phyloP scores from a whole-genome alignment of 345 rosid genomes.

The Eucalyptus brandiana region DNA sequence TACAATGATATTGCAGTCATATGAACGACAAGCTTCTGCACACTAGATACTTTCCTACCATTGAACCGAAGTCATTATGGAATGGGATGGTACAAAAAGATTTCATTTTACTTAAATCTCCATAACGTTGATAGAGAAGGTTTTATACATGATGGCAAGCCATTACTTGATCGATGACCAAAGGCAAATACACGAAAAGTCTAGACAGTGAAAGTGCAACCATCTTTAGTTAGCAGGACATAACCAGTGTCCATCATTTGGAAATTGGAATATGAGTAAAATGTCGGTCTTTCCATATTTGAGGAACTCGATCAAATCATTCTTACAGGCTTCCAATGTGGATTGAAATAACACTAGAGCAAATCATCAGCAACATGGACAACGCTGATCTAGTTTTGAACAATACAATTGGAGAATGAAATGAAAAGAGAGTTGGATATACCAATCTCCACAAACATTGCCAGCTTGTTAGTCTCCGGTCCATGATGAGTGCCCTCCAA shows the following conservation, averaged over 20 bases:
- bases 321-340: background rate
- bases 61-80: background rate
- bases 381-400: background rate
- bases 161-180: background rate
- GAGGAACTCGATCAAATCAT: background rate
- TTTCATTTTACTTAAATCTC: background rate
- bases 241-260: background rate
- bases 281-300: background rate
- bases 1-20: background rate
- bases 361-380: background rate
- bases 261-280: background rate
- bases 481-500: constrained; percentile 97
- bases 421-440: background rate
- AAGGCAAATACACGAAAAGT: background rate
- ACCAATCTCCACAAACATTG: constrained; percentile 93
- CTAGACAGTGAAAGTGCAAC: background rate
- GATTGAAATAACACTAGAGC: background rate
- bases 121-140: background rate
- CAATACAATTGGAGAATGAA: background rate
- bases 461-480: constrained; percentile 69
- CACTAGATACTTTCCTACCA: background rate
- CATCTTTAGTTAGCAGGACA: background rate
- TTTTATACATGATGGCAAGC: background rate
- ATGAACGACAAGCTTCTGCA: background rate
- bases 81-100: background rate